Evolutionary conservation across 768 basidiomycete species (phyloP).

Genomic region (Lactifluus pinguis): DNA sequence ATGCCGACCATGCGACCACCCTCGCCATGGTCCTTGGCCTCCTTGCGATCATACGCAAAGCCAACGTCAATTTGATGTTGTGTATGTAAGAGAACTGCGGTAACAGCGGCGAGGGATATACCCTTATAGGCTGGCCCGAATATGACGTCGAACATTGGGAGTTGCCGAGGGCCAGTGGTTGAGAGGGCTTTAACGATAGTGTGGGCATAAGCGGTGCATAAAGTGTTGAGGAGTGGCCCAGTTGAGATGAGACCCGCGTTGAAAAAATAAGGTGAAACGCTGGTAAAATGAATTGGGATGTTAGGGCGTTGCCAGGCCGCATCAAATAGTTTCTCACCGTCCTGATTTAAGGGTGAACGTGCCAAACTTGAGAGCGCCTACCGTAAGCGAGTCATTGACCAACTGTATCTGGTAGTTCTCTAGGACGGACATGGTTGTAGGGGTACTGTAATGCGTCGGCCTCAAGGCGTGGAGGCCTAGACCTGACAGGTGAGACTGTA

Average conservation of each 20-base stretch:
- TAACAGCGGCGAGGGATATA: conserved; percentile 84
- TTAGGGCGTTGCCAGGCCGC: background rate
- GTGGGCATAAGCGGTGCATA: conserved; percentile 76
- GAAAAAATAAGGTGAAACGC: conserved; percentile 91
- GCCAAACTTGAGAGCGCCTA: conserved; percentile 81
- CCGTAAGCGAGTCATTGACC: conserved; percentile 57
- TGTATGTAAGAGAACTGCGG: conserved; percentile 65
- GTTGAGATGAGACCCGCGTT: conserved; percentile 86
- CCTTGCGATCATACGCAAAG: conserved; percentile 91
- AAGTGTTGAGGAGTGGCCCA: conserved; percentile 66
- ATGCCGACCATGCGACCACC: conserved; percentile 88
- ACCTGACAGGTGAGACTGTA: background rate
- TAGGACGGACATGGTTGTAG: conserved; percentile 24
- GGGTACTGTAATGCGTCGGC: background rate
- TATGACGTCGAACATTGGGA: conserved; percentile 63
- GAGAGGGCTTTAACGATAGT: conserved; percentile 56
- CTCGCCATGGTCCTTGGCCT: conserved; percentile 93
- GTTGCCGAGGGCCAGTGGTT: conserved; percentile 19
- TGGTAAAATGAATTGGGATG: conserved; percentile 14
- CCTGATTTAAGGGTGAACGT: conserved; percentile 92
- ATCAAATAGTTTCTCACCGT: conserved; percentile 42
- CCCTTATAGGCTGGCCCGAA: conserved; percentile 99
- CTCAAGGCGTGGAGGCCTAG: background rate
- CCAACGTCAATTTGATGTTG: conserved; percentile 59
- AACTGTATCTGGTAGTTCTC: conserved; percentile 51